Conservation (phyloP, 306 rosid genomes). For the Ceratonia siliqua region DNA sequence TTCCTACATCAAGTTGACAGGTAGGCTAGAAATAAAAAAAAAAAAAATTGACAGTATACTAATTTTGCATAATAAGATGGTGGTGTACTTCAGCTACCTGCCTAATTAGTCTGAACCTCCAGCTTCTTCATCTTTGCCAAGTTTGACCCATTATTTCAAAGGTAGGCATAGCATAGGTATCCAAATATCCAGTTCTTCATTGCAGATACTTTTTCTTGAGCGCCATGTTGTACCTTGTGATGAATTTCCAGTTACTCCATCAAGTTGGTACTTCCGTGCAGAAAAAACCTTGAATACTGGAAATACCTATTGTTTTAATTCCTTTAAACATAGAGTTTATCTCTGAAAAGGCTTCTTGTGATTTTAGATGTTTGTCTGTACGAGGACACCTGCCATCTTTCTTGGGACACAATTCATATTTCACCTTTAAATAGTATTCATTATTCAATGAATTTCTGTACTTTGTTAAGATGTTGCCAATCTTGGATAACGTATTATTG, state of each 20-base stretch:
- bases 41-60: not conserved
- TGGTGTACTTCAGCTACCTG: conserved; percentile 7
- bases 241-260: not conserved
- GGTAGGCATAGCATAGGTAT: not conserved
- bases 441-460: not conserved
- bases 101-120: conserved; percentile 8
- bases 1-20: conserved; percentile 76
- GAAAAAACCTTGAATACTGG: not conserved
- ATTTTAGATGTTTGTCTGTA: not conserved
- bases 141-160: not conserved
- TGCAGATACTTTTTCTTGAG: not conserved
- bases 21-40: conserved; percentile 30
- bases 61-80: not conserved
- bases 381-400: not conserved
- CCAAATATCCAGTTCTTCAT: not conserved
- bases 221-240: not conserved
- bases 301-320: not conserved
- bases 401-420: not conserved
- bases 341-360: not conserved
- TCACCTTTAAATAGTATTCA: not conserved
- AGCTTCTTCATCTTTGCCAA: not conserved
- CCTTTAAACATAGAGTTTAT: not conserved
- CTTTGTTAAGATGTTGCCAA: not conserved
- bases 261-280: not conserved
- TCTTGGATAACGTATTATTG: not conserved